Conservation (phyloP, 139 green algal species). For the Nannochloris sp. region DNA sequence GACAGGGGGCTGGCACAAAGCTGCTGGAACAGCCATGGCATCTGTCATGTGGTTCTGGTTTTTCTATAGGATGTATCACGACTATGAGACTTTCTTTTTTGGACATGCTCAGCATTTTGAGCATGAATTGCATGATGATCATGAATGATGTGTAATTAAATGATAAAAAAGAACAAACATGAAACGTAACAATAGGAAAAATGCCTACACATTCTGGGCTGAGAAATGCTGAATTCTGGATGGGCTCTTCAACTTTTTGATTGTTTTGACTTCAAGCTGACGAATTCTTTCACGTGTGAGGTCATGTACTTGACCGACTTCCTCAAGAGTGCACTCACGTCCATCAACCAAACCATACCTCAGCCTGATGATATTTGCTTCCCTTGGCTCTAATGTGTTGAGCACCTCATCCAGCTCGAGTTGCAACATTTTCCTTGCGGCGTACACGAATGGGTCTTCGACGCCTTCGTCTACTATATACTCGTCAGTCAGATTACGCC, state of each 20-base stretch:
- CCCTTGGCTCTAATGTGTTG: conserved; percentile 56
- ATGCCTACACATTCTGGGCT: not conserved
- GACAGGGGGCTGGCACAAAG: conserved; percentile 38
- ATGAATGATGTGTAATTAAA: conserved; percentile 1
- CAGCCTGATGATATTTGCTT: conserved; percentile 76
- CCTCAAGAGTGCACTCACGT: conserved; percentile 73
- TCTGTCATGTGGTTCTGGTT: conserved; percentile 74
- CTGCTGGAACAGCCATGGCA: conserved; percentile 38
- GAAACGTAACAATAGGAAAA: not conserved
- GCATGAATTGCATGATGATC: conserved; percentile 26
- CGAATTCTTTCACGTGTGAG: conserved; percentile 94
- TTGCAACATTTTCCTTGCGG: conserved; percentile 30
- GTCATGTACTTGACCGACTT: conserved; percentile 39
- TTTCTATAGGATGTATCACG: conserved; percentile 59
- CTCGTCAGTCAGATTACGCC: conserved; percentile 10
- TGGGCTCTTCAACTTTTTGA: conserved; percentile 68
- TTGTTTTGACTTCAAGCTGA: conserved; percentile 92
- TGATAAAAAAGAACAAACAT: not conserved
- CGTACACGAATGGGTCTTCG: conserved; percentile 14
- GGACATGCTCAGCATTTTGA: conserved; percentile 45
- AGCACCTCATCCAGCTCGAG: conserved; percentile 69
- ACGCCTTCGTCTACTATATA: conserved; percentile 16
- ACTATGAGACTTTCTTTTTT: conserved; percentile 40
- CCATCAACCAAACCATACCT: conserved; percentile 81
- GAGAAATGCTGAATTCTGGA: conserved; percentile 11